Base-by-base conservation (phyloP, 2,329 filamentous ascomycete species). In the Phoma sp. region DNA sequence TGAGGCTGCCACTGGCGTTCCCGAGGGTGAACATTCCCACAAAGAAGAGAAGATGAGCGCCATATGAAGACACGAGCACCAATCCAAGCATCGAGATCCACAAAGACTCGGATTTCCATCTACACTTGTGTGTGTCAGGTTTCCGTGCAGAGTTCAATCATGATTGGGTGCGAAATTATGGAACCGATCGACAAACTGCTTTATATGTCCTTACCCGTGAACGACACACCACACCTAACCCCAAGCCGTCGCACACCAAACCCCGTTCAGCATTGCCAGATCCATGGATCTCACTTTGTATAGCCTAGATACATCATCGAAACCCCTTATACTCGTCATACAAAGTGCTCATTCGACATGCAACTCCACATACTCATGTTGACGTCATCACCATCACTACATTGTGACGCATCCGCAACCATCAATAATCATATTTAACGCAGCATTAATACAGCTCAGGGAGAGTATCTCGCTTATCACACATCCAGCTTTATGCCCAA, bases 1-100 rank as follows among this genome's bases (percentile, higher is more conserved):
- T 98, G 66, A 85, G 83, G 64, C 74, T 97, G 58, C 95, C 95
- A 3, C 78, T 97, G 39, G 83, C 87, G 54, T 97, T 97, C 72
- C 95, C 93, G 1, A 92, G 89, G 78, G 54, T 71, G 9, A 66
- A 61, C 34, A 67, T 61, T 14, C 59, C 61, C 2, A 48, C 59
- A 12, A 60, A 60, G 36, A 60, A 56, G 37, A 64, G 39, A 20
- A 48, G 48, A 57, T 59, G 61, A 53, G 56, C 59, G 53, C 25
- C 14, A 29, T 7, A 38, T n/a, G 15, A 47, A 23, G n/a, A 40
- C 37, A 33, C 38, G 33, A 25, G 29, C 32, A 53, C 38, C 20
- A 43, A 49, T 42, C 18, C 36, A 48, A 45, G n/a, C 28, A 46
- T 21, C 28, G 17, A 43, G 28, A 37, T 48, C 43, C 39, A 45